Base-by-base conservation (phyloP, 1,284 basidiomycete species). In the Prillingera fragicola region DNA sequence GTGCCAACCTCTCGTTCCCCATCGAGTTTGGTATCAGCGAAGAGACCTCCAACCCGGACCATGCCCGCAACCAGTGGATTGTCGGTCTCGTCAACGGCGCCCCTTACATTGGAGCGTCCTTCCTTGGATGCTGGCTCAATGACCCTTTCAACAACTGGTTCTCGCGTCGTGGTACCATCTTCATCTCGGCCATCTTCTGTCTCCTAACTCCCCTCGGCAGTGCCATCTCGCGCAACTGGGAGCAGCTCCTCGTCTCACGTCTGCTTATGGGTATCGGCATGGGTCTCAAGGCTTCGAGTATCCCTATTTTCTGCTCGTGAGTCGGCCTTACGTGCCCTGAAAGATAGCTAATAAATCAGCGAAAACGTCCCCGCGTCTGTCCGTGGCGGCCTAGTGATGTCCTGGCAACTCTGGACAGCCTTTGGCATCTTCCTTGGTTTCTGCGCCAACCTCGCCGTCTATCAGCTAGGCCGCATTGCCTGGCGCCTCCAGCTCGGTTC, bases 21-120 rank as follows among this genome's bases (percentile, higher is more conserved):
- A 19, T 26, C 13, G 55, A 62, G 44, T 58, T 62, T 39, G 55
- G 54, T 13, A 62, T 58, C 50, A 54, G 53, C 27, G 34, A 33
- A 3, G 23, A 27, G 6, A 24, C 14, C 6, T 82, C 81, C 25
- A 79, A 83, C 57, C 71, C 82, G 19, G 78, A 80, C 64, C 42
- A 21, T n/a, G 56, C 63, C 36, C 69, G 71, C 21, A 77, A 84
- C 60, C 75, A 78, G 39, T 86, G 83, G 83, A 50, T 87, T 3
- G 72, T 82, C 14, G 84, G 85, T 33, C 69, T 87, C 19, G 77
- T 87, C 43, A 86, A 85, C 59, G 78, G 80, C 19, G 83, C 82
- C 0, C 85, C 86, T 10, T 87, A 88, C 69, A 75, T 83, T 59
- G 62, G 74, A 61, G 54, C 50, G 25, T 56, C 52, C 1, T 47